phyloP scores from a whole-genome alignment of 2,329 filamentous ascomycete genomes.

The Nannizziopsis arthrosporioides region DNA sequence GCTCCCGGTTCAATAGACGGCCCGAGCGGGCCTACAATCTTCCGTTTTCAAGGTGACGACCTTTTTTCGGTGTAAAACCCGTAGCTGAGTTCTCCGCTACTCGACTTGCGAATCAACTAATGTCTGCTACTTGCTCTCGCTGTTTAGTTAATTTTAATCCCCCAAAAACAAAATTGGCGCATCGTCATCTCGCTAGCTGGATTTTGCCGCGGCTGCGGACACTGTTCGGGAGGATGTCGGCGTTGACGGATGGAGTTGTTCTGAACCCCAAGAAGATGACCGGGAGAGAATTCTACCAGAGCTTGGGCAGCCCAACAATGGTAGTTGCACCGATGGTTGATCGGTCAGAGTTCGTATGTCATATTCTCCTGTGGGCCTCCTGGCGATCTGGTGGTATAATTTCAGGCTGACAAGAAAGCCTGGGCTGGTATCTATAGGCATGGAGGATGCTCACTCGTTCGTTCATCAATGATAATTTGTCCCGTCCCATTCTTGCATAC shows the following conservation, averaged over 20 bases:
- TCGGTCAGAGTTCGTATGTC: slow-evolving; percentile 84
- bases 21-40: no score
- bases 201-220: slow-evolving; percentile 4
- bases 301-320: slow-evolving; percentile 80
- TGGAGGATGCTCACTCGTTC: slow-evolving; percentile 96
- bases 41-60: no score
- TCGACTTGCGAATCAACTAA: no score
- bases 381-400: background rate
- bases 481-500: slow-evolving; percentile 65
- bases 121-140: no score
- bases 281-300: slow-evolving; percentile 87
- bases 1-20: no score
- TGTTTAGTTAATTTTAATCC: background rate
- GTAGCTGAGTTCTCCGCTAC: no score
- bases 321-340: slow-evolving; percentile 97
- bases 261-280: slow-evolving; percentile 50
- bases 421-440: slow-evolving; percentile 45
- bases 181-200: background rate
- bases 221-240: slow-evolving; percentile 7
- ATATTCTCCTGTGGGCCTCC: background rate
- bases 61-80: no score
- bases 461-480: slow-evolving; percentile 60
- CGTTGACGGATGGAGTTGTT: background rate
- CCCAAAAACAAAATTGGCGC: background rate
- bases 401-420: background rate